Evolutionary conservation across 768 basidiomycete species (phyloP).

Genomic region (Collybia mongolica): DNA sequence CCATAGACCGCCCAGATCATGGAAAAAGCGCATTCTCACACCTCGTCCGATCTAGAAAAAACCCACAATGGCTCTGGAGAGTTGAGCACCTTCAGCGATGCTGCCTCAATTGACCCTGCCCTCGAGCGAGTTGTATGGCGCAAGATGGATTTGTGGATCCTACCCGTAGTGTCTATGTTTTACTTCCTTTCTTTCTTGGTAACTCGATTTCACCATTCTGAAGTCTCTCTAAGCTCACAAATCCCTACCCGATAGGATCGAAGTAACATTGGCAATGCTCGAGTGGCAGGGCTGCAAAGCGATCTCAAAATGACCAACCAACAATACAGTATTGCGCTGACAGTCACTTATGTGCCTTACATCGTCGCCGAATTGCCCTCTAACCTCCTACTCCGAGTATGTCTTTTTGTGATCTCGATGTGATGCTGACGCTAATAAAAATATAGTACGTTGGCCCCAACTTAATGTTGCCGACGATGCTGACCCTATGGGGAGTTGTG

Average conservation of each 20-base stretch:
- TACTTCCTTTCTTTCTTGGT: slow-evolving; percentile 39
- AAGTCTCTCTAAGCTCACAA: too few relatives aligned
- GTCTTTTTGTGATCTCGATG: slow-evolving; percentile 1
- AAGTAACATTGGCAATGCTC: slow-evolving; percentile 58
- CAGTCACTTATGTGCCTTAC: slow-evolving; percentile 52
- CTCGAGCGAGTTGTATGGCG: slow-evolving; percentile 34
- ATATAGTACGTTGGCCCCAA: slow-evolving; percentile 15
- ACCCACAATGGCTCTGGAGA: slow-evolving; percentile 18
- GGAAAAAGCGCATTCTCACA: slow-evolving; percentile 21
- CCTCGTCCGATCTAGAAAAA: slow-evolving; percentile 29
- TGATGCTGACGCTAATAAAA: neutral
- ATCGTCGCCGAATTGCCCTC: slow-evolving; percentile 61
- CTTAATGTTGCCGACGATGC: slow-evolving; percentile 45
- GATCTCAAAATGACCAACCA: slow-evolving; percentile 48
- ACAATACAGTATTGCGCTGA: slow-evolving; percentile 50
- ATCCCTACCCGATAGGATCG: slow-evolving; percentile 35
- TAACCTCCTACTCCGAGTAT: slow-evolving; percentile 55
- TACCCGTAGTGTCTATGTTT: slow-evolving; percentile 35
- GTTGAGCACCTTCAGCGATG: slow-evolving; percentile 17
- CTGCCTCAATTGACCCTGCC: slow-evolving; percentile 19
- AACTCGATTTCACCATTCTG: slow-evolving; percentile 46
- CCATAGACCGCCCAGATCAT: slow-evolving; percentile 6
- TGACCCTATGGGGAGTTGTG: slow-evolving; percentile 69
- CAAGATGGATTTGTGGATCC: slow-evolving; percentile 35
- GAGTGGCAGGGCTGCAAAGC: slow-evolving; percentile 58